These are phyloP conservation scores for Calonectria pauciramosa DNA, from an alignment of 2,329 filamentous ascomycete species.

Conservation along the genomic window DNA sequence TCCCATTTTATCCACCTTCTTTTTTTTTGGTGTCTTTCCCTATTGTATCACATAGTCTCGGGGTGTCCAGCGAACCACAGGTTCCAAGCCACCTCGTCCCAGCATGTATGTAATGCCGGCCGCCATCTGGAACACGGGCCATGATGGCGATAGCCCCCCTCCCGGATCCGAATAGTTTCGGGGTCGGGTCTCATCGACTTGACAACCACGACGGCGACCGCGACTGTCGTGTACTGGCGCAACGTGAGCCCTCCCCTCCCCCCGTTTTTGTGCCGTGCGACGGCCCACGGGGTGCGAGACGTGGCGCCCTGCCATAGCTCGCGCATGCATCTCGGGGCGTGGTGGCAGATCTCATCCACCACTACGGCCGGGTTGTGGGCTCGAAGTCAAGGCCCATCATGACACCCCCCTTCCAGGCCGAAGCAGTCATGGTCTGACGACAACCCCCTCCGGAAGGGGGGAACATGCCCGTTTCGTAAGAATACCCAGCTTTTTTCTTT, in stretches of 20 bases:
- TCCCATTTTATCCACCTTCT: neutral
- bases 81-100: neutral
- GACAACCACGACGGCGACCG: neutral
- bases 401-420: neutral
- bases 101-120: neutral
- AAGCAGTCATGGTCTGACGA: neutral
- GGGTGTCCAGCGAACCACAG: neutral
- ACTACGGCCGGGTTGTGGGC: neutral
- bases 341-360: neutral
- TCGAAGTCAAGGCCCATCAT: constrained; percentile 7
- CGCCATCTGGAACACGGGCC: too few relatives aligned
- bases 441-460: neutral
- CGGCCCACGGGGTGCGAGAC: constrained; percentile 1
- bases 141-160: neutral
- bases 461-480: neutral
- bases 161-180: neutral
- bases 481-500: neutral
- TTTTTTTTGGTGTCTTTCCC: neutral
- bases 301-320: constrained; percentile 12
- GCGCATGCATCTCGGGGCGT: neutral
- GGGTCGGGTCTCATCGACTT: neutral
- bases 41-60: neutral
- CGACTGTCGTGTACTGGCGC: neutral
- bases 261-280: neutral
- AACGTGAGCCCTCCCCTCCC: neutral